A percentile compares a stretch with the other conserved stretches of the same genome.
Conservation (phyloP, 805 yeast genomes). For the Starmera pachycereana region DNA sequence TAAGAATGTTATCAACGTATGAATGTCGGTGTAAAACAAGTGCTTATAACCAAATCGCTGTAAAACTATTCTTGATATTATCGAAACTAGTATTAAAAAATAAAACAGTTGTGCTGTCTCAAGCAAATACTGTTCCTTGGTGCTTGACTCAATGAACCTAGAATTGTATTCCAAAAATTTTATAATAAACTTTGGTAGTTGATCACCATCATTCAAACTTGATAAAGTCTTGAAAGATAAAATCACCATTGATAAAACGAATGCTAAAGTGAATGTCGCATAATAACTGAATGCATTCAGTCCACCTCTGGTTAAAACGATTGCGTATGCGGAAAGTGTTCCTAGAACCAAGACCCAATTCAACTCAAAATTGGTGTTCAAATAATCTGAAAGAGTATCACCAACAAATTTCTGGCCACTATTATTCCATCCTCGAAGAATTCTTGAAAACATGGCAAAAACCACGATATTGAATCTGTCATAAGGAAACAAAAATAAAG, state of each 20-base stretch:
- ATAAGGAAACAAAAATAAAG: slow-evolving; percentile 6
- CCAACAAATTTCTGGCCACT: slow-evolving; percentile 77
- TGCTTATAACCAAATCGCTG: neutral
- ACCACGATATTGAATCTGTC: slow-evolving; percentile 2
- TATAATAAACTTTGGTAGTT: slow-evolving; percentile 31
- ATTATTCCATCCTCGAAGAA: slow-evolving; percentile 76
- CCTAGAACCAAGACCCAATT: slow-evolving; percentile 39
- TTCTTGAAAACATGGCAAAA: slow-evolving; percentile 32
- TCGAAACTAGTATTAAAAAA: slow-evolving; percentile 20
- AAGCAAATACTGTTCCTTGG: slow-evolving; percentile 21
- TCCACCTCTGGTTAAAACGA: slow-evolving; percentile 17
- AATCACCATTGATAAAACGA: slow-evolving; percentile 34
- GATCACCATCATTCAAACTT: slow-evolving; percentile 43
- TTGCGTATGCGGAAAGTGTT: slow-evolving; percentile 25
- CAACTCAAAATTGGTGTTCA: slow-evolving; percentile 23
- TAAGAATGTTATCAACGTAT: slow-evolving; percentile 27
- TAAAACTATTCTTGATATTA: slow-evolving; percentile 22
- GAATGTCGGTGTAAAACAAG: slow-evolving; percentile 25
- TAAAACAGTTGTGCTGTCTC: slow-evolving; percentile 27
- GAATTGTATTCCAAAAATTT: slow-evolving; percentile 20
- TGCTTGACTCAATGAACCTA: slow-evolving; percentile 19
- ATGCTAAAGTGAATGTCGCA: slow-evolving; percentile 34
- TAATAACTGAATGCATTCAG: slow-evolving; percentile 16
- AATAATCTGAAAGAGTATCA: slow-evolving; percentile 34
- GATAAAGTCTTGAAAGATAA: slow-evolving; percentile 46